Evolutionary conservation across 1,284 basidiomycete genomes (phyloP), one percentile per base, ranked within the genome.

Genomic region (Lentinula novae-zelandiae): DNA sequence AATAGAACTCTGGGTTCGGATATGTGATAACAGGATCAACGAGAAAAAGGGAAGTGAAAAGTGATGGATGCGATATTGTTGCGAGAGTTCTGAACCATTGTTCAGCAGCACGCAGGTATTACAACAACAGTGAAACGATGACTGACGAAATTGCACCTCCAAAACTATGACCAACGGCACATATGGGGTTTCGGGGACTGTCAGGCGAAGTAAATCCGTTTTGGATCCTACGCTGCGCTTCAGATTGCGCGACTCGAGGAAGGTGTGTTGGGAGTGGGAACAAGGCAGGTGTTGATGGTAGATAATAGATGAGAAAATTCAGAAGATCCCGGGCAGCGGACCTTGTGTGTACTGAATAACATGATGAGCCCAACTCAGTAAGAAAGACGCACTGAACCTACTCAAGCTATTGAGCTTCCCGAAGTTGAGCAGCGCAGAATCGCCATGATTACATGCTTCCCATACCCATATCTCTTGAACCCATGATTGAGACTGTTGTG

Each of bases 141-240:
- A 74, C 85, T 70, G 68, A 91, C 89, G 82, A 77, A 2, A 84
- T 82, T 64, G 85, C 87, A 1, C 89, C 92, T 31, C 93, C 91
- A 62, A 90, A 87, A 0, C 92, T 95, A 71, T 97, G 93, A 0
- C 93, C 94, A 2, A 94, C 72, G 1, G 79, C 84, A 22, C 95
- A 74, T 3, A 92, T 68, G 10, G 68, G 81, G 36, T 44, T 2
- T 20, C 55, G 52, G 33, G 48, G 36, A 40, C 44, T 54, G 31
- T 27, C 22, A 8, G 13, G 22, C 72, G 64, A 2, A 54, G 60
- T 67, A 84, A 58, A 80, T 3, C 89, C 84, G 33, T 70, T 65
- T 9, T 66, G 64, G 63, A 72, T 68, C 57, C 87, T 78, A 48
- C 67, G 59, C 0, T 72, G 67, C 2, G 81, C 71, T 62, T 81